Base-by-base conservation (phyloP, 2,329 filamentous ascomycete genomes). In the Chaetomium sp. region DNA sequence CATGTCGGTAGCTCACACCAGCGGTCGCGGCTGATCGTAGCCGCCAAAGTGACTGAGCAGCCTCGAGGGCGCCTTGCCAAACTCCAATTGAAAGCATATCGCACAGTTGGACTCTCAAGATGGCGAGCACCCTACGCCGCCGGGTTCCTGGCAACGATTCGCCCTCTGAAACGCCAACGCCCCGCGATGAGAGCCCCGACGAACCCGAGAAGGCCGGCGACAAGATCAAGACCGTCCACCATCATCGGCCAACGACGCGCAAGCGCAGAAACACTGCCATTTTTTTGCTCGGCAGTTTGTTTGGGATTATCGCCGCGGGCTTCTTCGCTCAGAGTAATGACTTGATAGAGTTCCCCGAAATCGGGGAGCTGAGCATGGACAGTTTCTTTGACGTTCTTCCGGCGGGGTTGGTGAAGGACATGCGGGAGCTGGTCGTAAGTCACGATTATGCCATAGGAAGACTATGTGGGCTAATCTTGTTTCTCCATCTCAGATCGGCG, bases 321-420 rank as follows among this genome's bases (percentile, higher is more conserved):
- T 93, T 97, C 77, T 95, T 99, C 71, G 94, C 93, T 33, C 90
- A 90, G 70, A 91, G 85, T 75, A 95, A 93, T 78, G 93, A 97
- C 74, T 84, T 98, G 68, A 93, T 97, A 68, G 92, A 92, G 67
- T 82, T 97, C 68, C 86, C 86, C 16, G 87, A 88, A 72, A 75
- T 89, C 56, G 79, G 82, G 60, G 91, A 94, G 64, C 82, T 91
- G 73, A 95, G 91, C 73, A 85, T 99, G 78, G 93, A 97, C 70
- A 90, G 87, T 67, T 78, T 98, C 64, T 83, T 97, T 63, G 95
- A 98, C 76, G 92, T 91, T 0, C 83, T 99, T 45, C 95, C 95
- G 0, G 91, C 92, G 3, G 90, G 91, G 7, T 86, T 99, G 68
- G 82, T 97, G 33, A 89, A 85, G 72, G 95, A 98, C 78, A 91